These are phyloP conservation scores for Penicillium digitatum DNA, from an alignment of 2,329 filamentous ascomycete genomes.

Conservation along the genomic window DNA sequence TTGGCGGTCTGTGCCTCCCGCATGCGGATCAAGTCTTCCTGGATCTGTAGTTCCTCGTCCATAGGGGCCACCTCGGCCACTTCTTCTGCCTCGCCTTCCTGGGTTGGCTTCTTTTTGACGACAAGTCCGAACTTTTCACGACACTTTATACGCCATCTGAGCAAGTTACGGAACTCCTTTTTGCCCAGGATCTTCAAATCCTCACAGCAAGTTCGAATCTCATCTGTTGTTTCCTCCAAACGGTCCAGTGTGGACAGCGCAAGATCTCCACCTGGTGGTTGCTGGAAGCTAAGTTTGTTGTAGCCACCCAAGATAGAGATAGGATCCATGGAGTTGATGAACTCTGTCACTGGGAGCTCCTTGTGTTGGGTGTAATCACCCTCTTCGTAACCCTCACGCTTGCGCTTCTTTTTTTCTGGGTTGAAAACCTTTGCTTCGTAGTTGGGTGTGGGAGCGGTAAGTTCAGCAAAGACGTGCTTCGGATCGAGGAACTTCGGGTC, in stretches of 20 bases:
- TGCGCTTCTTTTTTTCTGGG: slow-evolving; percentile 93
- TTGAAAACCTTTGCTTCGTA: slow-evolving; percentile 99
- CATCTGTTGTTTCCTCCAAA: slow-evolving; percentile 78
- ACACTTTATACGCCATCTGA: slow-evolving; percentile 85
- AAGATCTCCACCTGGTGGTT: slow-evolving; percentile 75
- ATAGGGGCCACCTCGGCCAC: slow-evolving; percentile 80
- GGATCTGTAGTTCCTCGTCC: slow-evolving; percentile 90
- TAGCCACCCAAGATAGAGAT: slow-evolving; percentile 84
- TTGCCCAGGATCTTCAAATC: slow-evolving; percentile 88
- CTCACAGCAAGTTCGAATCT: slow-evolving; percentile 71
- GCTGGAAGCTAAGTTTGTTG: slow-evolving; percentile 79
- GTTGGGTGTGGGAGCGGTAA: slow-evolving; percentile 80
- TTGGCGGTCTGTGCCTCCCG: slow-evolving; percentile 72
- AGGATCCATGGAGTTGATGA: slow-evolving; percentile 88
- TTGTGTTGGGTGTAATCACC: slow-evolving; percentile 92
- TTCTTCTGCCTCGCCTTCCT: slow-evolving; percentile 59
- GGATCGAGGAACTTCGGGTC: slow-evolving; percentile 92
- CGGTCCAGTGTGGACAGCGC: slow-evolving; percentile 81
- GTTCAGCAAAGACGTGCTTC: slow-evolving; percentile 83
- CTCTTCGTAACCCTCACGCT: slow-evolving; percentile 96
- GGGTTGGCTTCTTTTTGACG: slow-evolving; percentile 61
- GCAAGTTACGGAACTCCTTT: slow-evolving; percentile 86
- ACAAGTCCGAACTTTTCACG: slow-evolving; percentile 86
- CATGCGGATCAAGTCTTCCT: slow-evolving; percentile 78
- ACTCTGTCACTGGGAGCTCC: slow-evolving; percentile 81